Evolutionary conservation across 1,139 yeast genomes (phyloP).

Genomic region (Hansenula sp.): DNA sequence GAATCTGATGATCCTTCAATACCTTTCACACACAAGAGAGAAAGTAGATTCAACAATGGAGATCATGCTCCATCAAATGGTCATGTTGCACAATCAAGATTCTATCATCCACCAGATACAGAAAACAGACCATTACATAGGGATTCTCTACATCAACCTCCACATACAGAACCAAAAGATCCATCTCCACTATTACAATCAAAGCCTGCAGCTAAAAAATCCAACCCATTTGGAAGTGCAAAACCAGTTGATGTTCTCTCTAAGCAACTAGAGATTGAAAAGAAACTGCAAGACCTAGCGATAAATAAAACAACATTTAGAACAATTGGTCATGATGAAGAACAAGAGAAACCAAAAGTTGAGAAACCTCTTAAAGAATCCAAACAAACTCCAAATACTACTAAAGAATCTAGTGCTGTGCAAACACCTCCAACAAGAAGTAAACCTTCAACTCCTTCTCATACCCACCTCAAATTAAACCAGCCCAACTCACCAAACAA

Average conservation of each 20-base stretch:
- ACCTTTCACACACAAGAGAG: slow-evolving; percentile 8
- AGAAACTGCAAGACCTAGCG: slow-evolving; percentile 40
- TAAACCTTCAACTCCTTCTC: neutral
- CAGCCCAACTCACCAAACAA: slow-evolving; percentile 2
- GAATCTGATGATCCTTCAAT: slow-evolving; percentile 21
- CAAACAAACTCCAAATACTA: neutral
- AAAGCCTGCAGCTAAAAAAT: slow-evolving; percentile 30
- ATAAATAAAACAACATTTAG: slow-evolving; percentile 56
- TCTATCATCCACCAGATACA: neutral
- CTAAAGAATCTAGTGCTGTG: neutral
- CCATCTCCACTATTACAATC: slow-evolving; percentile 17
- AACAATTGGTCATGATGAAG: slow-evolving; percentile 33
- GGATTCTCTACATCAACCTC: slow-evolving; percentile 22
- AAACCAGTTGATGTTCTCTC: slow-evolving; percentile 49
- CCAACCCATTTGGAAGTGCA: slow-evolving; percentile 50
- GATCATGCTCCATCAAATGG: neutral
- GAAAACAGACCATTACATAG: slow-evolving; percentile 30
- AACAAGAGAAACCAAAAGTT: neutral
- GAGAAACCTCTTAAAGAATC: neutral
- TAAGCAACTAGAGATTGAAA: slow-evolving; percentile 42
- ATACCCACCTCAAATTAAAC: neutral
- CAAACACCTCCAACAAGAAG: neutral
- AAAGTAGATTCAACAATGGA: slow-evolving; percentile 2
- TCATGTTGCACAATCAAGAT: neutral
- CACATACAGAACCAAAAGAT: slow-evolving; percentile 9